Evolutionary conservation across 164 flowering plant species (phyloP).

Genomic region (Berberis thunbergii): DNA sequence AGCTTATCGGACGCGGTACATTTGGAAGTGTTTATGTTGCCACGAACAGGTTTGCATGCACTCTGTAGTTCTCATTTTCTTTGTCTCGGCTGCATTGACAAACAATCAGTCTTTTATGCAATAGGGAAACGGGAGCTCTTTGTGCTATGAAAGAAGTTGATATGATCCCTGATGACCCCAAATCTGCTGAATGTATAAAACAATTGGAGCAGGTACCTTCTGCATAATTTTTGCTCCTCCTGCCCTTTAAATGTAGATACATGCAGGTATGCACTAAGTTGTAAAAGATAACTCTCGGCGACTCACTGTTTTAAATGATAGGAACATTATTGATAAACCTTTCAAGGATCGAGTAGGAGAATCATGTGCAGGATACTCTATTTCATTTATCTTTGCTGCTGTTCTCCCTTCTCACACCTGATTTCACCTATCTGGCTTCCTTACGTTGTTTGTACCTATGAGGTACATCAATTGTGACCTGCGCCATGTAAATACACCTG

Average conservation of each 20-base stretch:
- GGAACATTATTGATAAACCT: no score
- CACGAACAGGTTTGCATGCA: constrained; percentile 47
- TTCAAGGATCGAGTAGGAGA: no score
- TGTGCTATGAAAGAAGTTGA: constrained; percentile 99
- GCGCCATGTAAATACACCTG: no score
- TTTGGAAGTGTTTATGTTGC: constrained; percentile 92
- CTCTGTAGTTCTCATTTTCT: not conserved
- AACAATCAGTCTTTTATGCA: constrained; percentile 2
- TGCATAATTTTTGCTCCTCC: not conserved
- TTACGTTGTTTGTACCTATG: no score
- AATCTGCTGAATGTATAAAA: constrained; percentile 68
- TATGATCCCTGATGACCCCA: constrained; percentile 73
- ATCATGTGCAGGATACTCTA: no score
- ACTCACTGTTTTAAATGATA: no score
- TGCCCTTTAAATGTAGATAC: not conserved
- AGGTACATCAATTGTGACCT: no score
- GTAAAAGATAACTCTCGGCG: no score
- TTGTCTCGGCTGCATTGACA: constrained; percentile 4
- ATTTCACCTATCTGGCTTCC: no score
- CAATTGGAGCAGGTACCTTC: constrained; percentile 78
- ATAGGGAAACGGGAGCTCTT: constrained; percentile 47
- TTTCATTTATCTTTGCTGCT: no score
- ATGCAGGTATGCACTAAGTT: not conserved
- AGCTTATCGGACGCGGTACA: constrained; percentile 94
- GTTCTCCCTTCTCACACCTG: no score